A percentile compares a stretch with the other conserved stretches of the same genome.
Conservation (phyloP, 345 rosid species). For the Streptanthus diversifolius region DNA sequence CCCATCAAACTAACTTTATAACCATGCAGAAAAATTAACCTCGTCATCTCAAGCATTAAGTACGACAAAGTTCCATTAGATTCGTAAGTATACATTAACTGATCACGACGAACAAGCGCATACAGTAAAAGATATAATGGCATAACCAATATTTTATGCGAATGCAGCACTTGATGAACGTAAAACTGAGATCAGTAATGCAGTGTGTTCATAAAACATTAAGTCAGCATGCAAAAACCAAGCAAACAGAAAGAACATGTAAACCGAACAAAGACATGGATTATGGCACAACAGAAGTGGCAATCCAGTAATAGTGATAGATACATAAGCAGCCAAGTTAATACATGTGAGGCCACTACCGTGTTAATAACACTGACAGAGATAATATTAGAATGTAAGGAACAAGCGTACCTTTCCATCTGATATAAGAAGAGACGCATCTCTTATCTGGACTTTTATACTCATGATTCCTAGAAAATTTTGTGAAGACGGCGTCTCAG, state of each 20-base stretch:
- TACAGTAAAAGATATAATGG: neutral
- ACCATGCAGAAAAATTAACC: neutral
- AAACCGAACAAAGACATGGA: constrained; percentile 11
- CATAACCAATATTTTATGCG: neutral
- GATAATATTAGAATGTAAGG: constrained; percentile 10
- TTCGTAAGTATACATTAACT: neutral
- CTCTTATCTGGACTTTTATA: constrained; percentile 50
- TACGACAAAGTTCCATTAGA: neutral
- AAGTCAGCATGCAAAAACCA: constrained; percentile 5
- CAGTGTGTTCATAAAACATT: constrained; percentile 3
- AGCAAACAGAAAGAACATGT: constrained; percentile 6
- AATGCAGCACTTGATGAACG: constrained; percentile 5
- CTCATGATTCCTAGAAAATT: constrained; percentile 39
- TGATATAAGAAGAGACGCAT: constrained; percentile 64
- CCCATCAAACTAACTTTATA: constrained; percentile 10
- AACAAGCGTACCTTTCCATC: constrained; percentile 75
- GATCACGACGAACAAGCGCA: constrained; percentile 2
- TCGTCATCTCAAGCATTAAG: neutral
- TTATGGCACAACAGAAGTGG: constrained; percentile 6
- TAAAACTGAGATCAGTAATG: neutral
- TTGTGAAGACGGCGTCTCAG: constrained; percentile 53
- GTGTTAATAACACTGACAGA: neutral
- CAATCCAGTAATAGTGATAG: neutral
- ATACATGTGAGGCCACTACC: neutral
- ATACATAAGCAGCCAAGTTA: neutral